Conservation (phyloP, 768 basidiomycete genomes). For the Collybiopsis luxurians region DNA sequence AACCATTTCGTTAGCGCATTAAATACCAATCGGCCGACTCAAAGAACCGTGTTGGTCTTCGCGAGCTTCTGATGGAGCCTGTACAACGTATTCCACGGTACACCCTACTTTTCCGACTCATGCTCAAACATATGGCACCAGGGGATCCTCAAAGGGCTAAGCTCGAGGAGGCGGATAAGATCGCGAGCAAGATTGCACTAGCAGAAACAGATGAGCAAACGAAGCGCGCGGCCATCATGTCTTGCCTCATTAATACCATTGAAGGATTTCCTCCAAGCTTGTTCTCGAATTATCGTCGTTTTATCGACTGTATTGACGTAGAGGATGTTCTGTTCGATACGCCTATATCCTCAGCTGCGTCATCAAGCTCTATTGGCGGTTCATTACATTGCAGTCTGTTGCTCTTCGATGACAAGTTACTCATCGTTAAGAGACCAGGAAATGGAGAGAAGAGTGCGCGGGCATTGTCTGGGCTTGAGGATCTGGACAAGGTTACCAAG, state of each 20-base stretch:
- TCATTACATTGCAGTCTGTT: conserved; percentile 84
- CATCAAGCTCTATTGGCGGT: conserved; percentile 37
- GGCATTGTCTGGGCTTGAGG: conserved; percentile 71
- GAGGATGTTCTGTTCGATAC: conserved; percentile 70
- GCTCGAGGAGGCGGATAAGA: conserved; percentile 79
- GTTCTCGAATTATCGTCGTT: conserved; percentile 85
- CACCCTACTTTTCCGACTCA: conserved; percentile 87
- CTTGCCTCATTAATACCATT: conserved; percentile 78
- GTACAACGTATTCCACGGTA: conserved; percentile 95
- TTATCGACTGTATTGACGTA: conserved; percentile 91
- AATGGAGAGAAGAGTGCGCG: conserved; percentile 76
- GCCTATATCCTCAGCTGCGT: conserved; percentile 40
- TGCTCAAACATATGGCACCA: conserved; percentile 86
- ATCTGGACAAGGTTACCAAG: conserved; percentile 71
- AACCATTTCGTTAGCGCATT: conserved; percentile 54
- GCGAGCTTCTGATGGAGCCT: conserved; percentile 94
- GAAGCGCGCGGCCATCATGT: conserved; percentile 84
- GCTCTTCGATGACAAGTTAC: conserved; percentile 90
- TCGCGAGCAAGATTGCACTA: conserved; percentile 86
- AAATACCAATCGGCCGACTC: conserved; percentile 79
- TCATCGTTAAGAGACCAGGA: conserved; percentile 84
- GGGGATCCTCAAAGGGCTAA: conserved; percentile 76
- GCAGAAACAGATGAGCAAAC: conserved; percentile 94
- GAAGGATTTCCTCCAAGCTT: conserved; percentile 89
- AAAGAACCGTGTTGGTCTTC: conserved; percentile 80